Percentiles rank a stretch among this genome's conserved stretches.
These are phyloP conservation scores for Phytopythium kandeliae DNA, from an alignment of 352 stramenopile species.

Conservation along the genomic window DNA sequence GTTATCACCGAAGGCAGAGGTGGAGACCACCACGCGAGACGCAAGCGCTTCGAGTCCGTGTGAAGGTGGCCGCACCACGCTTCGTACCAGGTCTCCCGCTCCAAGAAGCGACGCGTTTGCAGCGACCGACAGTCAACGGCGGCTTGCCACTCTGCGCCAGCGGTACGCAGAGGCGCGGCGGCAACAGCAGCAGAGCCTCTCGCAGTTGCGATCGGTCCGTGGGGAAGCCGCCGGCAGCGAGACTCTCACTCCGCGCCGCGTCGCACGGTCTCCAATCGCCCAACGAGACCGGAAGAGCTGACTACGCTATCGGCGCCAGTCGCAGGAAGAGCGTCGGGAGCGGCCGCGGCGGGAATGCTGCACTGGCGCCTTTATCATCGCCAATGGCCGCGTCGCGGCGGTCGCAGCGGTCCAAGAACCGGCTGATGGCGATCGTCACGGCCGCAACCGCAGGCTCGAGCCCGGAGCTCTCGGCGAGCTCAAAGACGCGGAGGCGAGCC, in stretches of 20 bases:
- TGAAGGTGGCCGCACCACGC: too few relatives aligned
- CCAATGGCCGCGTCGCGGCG: background rate
- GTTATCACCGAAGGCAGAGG: too few relatives aligned
- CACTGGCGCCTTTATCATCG: background rate
- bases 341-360: background rate
- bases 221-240: too few relatives aligned
- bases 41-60: too few relatives aligned
- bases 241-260: too few relatives aligned
- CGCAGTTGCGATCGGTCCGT: background rate
- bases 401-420: background rate
- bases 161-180: slow-evolving; percentile 11
- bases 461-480: slow-evolving; percentile 13
- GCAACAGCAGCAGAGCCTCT: slow-evolving; percentile 11
- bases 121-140: background rate
- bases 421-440: slow-evolving; percentile 8
- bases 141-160: slow-evolving; percentile 12
- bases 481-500: slow-evolving; percentile 37
- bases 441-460: slow-evolving; percentile 13
- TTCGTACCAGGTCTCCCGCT: background rate
- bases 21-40: too few relatives aligned
- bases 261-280: too few relatives aligned
- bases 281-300: too few relatives aligned
- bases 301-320: background rate
- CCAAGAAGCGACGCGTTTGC: background rate
- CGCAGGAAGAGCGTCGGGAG: background rate